These are phyloP conservation scores for Cladophialophora bantiana DNA, from an alignment of 2,329 filamentous ascomycete genomes.

Conservation along the genomic window DNA sequence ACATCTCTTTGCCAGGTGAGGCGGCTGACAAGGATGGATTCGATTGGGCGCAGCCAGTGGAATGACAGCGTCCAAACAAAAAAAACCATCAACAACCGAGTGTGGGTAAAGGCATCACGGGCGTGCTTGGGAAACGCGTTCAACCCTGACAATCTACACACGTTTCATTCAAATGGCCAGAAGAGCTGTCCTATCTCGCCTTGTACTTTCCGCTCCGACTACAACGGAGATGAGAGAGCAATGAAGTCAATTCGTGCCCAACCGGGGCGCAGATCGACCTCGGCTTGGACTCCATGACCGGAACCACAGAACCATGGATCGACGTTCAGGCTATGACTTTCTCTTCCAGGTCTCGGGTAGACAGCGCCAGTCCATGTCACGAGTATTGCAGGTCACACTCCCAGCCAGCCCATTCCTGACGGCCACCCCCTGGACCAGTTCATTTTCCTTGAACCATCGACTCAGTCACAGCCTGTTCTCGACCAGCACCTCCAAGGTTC, in stretches of 20 bases:
- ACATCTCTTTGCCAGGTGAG: not conserved
- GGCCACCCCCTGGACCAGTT: not conserved
- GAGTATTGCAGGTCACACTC: not conserved
- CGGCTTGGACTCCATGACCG: conserved; percentile 10
- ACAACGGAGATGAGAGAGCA: conserved; percentile 10
- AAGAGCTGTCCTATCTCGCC: not conserved
- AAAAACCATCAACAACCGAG: not conserved
- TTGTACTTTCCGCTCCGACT: conserved; percentile 14
- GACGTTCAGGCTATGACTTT: conserved; percentile 14
- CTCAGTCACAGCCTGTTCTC: not conserved
- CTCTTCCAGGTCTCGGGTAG: conserved; percentile 6
- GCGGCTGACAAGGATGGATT: not conserved
- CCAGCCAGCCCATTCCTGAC: not conserved
- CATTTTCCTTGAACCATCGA: not conserved
- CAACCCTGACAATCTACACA: not conserved
- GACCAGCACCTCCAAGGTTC: not conserved
- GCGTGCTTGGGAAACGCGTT: conserved; percentile 7
- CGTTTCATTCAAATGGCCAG: not conserved
- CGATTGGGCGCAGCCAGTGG: not conserved
- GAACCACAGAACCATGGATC: conserved; percentile 8
- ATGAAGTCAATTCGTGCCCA: conserved; percentile 34
- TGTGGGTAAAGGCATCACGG: not conserved
- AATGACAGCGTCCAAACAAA: not conserved
- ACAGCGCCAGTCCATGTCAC: conserved; percentile 4
- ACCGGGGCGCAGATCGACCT: conserved; percentile 31